Conservation (phyloP, 139 green algal species). For the Haematococcus lacustris region DNA sequence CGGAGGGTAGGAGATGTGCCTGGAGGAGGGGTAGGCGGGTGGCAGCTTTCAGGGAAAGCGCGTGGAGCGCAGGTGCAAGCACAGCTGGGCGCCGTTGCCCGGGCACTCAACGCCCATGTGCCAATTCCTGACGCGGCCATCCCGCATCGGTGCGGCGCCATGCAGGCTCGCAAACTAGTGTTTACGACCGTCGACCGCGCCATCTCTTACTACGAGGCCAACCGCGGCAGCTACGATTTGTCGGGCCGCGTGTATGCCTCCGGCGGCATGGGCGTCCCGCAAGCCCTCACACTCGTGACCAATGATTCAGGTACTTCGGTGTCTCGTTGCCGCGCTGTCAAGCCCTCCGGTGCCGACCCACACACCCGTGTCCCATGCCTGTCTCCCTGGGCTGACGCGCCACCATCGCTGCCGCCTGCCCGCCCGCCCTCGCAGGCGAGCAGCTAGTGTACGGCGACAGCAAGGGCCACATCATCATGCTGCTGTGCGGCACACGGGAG, state of each 20-base stretch:
- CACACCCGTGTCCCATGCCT: no score
- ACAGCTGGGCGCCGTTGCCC: no score
- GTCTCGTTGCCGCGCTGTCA: background rate
- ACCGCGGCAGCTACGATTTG: constrained; percentile 60
- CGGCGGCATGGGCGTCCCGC: constrained; percentile 59
- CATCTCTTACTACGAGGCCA: constrained; percentile 69
- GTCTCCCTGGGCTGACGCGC: no score
- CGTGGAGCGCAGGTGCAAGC: no score
- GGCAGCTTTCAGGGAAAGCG: no score
- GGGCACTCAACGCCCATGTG: no score
- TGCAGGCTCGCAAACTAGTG: constrained; percentile 45
- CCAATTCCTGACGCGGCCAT: no score
- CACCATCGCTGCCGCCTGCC: no score
- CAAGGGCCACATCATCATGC: constrained; percentile 48
- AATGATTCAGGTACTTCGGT: background rate
- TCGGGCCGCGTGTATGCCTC: constrained; percentile 45
- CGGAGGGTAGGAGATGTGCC: no score
- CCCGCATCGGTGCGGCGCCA: no score
- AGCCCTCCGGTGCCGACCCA: no score
- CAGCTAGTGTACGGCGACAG: constrained; percentile 62
- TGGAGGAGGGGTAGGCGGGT: no score
- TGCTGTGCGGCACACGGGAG: constrained; percentile 50
- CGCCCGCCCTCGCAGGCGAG: constrained; percentile 28
- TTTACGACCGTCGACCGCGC: constrained; percentile 62
- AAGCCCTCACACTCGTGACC: constrained; percentile 41